These are phyloP conservation scores for Hanseniaspora vineae DNA, from an alignment of 805 yeast species.

Conservation along the genomic window DNA sequence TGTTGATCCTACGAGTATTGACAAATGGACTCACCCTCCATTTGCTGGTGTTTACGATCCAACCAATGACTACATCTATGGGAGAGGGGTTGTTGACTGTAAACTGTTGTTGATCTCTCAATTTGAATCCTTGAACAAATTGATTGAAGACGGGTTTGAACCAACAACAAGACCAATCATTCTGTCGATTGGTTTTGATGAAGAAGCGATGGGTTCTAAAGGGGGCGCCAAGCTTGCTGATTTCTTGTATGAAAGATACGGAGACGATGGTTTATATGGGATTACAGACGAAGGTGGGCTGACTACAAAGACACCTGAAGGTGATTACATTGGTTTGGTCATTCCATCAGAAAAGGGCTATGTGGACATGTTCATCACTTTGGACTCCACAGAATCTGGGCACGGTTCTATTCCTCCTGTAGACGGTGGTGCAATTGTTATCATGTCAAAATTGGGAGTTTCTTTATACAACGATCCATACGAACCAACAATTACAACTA, in stretches of 20 bases:
- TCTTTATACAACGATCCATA: conserved; percentile 43
- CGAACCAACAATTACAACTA: conserved; percentile 29
- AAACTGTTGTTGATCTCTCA: conserved; percentile 50
- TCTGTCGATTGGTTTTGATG: conserved; percentile 62
- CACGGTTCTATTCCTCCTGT: conserved; percentile 49
- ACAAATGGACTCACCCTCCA: conserved; percentile 52
- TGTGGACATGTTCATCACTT: conserved; percentile 27
- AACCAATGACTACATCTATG: conserved; percentile 33
- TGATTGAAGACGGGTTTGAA: conserved; percentile 30
- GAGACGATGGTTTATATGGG: conserved; percentile 43
- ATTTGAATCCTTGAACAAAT: conserved; percentile 41
- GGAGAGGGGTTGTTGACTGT: conserved; percentile 61
- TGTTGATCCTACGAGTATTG: conserved; percentile 38
- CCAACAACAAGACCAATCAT: conserved; percentile 45
- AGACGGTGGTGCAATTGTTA: conserved; percentile 69
- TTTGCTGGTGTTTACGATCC: conserved; percentile 57
- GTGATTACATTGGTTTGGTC: conserved; percentile 34
- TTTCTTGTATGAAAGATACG: conserved; percentile 38
- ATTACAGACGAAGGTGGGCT: conserved; percentile 53
- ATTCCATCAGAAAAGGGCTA: conserved; percentile 48
- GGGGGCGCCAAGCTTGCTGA: conserved; percentile 46
- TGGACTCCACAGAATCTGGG: conserved; percentile 36
- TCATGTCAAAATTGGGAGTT: conserved; percentile 45
- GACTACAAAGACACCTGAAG: conserved; percentile 26
- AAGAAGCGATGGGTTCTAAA: conserved; percentile 49